Percentiles rank a stretch among this genome's conserved stretches.
These are phyloP conservation scores for Globisporangium polare DNA, from an alignment of 352 stramenopile species.

Conservation along the genomic window DNA sequence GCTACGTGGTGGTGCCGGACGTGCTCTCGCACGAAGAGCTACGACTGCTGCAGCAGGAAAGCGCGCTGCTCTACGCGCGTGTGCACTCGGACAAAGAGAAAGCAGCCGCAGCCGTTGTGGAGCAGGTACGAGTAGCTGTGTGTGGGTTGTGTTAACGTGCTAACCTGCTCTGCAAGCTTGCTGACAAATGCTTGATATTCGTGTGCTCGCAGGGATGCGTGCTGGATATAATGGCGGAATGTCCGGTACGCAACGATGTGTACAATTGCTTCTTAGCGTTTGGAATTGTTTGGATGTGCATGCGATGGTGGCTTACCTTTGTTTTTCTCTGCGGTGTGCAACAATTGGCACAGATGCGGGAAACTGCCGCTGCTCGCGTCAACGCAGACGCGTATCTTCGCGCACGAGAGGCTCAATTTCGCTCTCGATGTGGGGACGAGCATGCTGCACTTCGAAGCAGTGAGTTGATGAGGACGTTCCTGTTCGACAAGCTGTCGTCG, in stretches of 20 bases:
- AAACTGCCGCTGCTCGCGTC: slow-evolving; percentile 26
- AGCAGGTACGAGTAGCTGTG: slow-evolving; percentile 13
- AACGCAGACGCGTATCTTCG: slow-evolving; percentile 25
- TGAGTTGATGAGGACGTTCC: slow-evolving; percentile 21
- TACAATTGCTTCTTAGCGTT: neutral
- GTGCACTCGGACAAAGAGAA: slow-evolving; percentile 9
- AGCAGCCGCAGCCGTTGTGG: slow-evolving; percentile 19
- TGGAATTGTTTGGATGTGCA: neutral
- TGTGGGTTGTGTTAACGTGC: neutral
- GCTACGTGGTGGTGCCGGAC: slow-evolving; percentile 25
- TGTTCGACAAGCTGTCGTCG: slow-evolving; percentile 42
- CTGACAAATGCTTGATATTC: neutral
- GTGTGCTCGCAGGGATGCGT: slow-evolving; percentile 35
- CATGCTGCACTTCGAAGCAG: slow-evolving; percentile 1
- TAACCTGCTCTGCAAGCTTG: neutral
- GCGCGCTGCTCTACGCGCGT: slow-evolving; percentile 21
- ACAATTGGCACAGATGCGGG: slow-evolving; percentile 28
- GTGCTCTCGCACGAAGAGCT: slow-evolving; percentile 40
- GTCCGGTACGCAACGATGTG: slow-evolving; percentile 24
- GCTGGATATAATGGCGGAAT: slow-evolving; percentile 54
- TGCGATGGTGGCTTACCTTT: neutral
- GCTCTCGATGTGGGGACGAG: neutral
- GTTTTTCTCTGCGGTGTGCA: neutral
- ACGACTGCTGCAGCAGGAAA: slow-evolving; percentile 32
- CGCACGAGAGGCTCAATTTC: slow-evolving; percentile 23